A percentile compares a stretch with the other conserved stretches of the same genome.
Evolutionary conservation across 169 alveolate species (phyloP).

Genomic region (Perkinsus olseni): DNA sequence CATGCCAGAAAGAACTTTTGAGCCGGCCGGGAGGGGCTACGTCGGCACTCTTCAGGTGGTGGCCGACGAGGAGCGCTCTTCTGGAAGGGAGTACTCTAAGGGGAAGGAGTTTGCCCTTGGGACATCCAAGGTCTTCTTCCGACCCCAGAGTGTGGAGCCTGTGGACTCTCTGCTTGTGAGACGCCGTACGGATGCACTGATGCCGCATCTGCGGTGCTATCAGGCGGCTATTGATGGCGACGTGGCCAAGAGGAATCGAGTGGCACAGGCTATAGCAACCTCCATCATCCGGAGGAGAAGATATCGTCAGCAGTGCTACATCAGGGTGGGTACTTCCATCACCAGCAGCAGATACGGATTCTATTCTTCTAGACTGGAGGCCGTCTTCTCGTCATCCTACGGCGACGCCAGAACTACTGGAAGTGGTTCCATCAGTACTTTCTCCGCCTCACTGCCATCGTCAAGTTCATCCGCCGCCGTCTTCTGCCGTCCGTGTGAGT

Average conservation of each 20-base stretch:
- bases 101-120: background rate
- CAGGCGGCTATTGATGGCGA: background rate
- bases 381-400: background rate
- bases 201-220: background rate
- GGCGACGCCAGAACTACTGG: background rate
- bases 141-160: background rate
- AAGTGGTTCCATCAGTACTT: background rate
- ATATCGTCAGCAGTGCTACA: background rate
- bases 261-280: background rate
- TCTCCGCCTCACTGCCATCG: background rate
- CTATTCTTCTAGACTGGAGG: background rate
- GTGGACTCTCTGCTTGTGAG: background rate
- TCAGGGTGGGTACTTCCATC: background rate
- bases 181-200: too few species aligned
- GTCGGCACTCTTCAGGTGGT: background rate
- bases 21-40: too few species aligned
- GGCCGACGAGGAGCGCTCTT: background rate
- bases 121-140: background rate
- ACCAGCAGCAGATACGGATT: background rate
- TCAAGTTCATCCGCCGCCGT: background rate
- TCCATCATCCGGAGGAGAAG: background rate
- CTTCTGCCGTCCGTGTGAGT: background rate
- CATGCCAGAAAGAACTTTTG: too few species aligned
- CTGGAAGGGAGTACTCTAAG: background rate
- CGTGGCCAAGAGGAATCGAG: background rate